Conservation (phyloP, 2,329 filamentous ascomycete genomes). For the Colletotrichum scovillei region DNA sequence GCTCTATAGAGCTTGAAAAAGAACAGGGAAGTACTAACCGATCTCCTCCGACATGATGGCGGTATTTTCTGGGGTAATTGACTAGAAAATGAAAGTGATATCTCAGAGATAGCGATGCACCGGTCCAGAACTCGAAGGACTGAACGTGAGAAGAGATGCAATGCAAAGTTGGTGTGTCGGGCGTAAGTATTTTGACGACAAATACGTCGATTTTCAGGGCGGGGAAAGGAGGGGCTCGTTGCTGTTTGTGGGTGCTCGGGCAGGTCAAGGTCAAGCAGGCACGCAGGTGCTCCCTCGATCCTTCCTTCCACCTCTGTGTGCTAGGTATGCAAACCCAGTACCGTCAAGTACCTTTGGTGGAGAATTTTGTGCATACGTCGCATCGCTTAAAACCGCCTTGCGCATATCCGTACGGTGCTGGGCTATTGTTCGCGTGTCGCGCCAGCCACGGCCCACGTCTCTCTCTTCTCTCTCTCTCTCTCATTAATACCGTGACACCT, state of each 20-base stretch:
- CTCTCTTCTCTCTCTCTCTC: too few relatives aligned
- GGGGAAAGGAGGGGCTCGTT: slow-evolving; percentile 35
- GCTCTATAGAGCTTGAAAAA: background rate
- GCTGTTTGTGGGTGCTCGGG: slow-evolving; percentile 36
- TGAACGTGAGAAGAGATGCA: slow-evolving; percentile 30
- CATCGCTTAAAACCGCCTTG: slow-evolving; percentile 1
- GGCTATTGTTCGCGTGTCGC: slow-evolving; percentile 7
- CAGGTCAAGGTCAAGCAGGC: slow-evolving; percentile 28
- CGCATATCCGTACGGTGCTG: background rate
- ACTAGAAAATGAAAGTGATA: slow-evolving; percentile 21
- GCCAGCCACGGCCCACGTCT: background rate
- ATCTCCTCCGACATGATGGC: slow-evolving; percentile 59
- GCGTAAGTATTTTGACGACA: slow-evolving; percentile 36
- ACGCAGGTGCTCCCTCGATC: slow-evolving; percentile 1
- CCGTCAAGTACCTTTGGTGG: background rate
- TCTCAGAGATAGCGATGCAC: slow-evolving; percentile 33
- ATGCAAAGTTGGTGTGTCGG: slow-evolving; percentile 32
- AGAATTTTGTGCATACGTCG: slow-evolving; percentile 7
- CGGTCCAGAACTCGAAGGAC: slow-evolving; percentile 27
- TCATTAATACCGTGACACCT: too few relatives aligned
- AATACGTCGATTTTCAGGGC: slow-evolving; percentile 38
- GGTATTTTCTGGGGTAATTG: slow-evolving; percentile 30
- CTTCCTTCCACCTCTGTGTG: background rate
- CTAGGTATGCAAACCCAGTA: background rate
- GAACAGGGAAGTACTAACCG: slow-evolving; percentile 48